phyloP scores from a whole-genome alignment of 805 yeast genomes.

The Wickerhamiella sergipiensis region DNA sequence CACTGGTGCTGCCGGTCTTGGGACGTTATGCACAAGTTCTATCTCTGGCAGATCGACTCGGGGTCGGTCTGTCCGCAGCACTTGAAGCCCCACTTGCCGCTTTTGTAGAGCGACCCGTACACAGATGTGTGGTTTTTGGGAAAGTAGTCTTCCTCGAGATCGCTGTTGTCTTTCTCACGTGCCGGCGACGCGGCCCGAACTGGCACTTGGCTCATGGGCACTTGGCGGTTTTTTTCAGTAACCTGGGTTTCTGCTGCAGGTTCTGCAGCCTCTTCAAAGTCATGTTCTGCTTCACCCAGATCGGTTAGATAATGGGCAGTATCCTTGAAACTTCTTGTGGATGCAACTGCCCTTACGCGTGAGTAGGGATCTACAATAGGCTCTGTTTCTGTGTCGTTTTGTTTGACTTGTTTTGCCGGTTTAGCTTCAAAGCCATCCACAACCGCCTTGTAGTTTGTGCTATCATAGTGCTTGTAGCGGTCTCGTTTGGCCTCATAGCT shows the following conservation, averaged over 20 bases:
- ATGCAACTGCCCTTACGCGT: constrained; percentile 1
- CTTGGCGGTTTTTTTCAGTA: not conserved
- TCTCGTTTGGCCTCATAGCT: constrained; percentile 6
- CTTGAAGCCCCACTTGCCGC: constrained; percentile 1
- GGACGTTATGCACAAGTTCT: not conserved
- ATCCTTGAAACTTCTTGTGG: constrained; percentile 4
- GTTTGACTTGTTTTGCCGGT: not conserved
- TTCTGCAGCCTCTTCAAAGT: constrained; percentile 1
- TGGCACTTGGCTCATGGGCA: too few relatives aligned
- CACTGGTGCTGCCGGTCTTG: not conserved
- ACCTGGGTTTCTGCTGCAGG: not conserved
- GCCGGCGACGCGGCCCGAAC: too few relatives aligned
- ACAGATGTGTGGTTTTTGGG: not conserved
- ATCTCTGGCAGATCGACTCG: not conserved
- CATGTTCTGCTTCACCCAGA: not conserved
- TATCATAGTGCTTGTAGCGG: constrained; percentile 2
- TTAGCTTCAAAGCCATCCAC: not conserved
- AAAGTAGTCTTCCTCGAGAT: not conserved
- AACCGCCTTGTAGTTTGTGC: constrained; percentile 1
- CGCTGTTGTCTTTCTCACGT: not conserved
- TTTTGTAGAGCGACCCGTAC: not conserved
- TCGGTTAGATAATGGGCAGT: constrained; percentile 6
- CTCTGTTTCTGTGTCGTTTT: not conserved
- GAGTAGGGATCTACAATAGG: constrained; percentile 4
- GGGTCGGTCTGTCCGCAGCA: not conserved